Evolutionary conservation across 768 basidiomycete genomes (phyloP), one percentile per base, ranked within the genome.

Genomic region (Amylocystis lapponica): DNA sequence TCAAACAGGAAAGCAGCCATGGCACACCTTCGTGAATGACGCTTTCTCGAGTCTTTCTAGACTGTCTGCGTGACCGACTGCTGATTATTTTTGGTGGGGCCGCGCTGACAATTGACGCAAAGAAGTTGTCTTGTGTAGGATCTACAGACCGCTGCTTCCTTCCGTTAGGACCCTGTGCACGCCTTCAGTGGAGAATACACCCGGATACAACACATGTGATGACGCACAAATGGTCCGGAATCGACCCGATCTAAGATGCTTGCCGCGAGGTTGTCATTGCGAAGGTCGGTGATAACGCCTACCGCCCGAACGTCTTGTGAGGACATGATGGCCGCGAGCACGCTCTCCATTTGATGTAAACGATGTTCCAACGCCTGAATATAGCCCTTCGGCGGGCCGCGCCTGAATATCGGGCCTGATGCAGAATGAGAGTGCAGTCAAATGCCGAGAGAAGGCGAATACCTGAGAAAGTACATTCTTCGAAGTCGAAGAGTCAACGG

Each of bases 321-420:
- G 48, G 84, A 76, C 38, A 93, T 70, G 38, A 94, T 72, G 5
- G 84, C 82, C 19, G 88, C 92, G 3, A 94, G 70, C 13, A 94
- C 66, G 10, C 90, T 86, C 63, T 94, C 92, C 52, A 93, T 85
- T 59, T 92, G 86, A 53, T 94, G 91, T 78, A 90, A 83, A 50
- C 90, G 68, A 45, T 87, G 85, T 63, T 94, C 91, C 39, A 94
- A 86, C 26, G 90, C 90, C 58, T 91, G 85, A 39, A 94, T 92
- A 60, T 94, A 94, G 17, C 91, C 91, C 57, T 89, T 89, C 4
- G 87, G 86, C n/a, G 86, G 86, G 8, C 89, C 90, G 12, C 89
- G 80, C 55, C 84, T 83, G 57, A 83, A 83, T 55, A 79, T 85
- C 0, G 84, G 84, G 26, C 81, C 86, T 87, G 42, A 12, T 17